These are phyloP conservation scores for Backusella mclennaniae DNA, from an alignment of 192 early-diverging fungal species.

Conservation along the genomic window DNA sequence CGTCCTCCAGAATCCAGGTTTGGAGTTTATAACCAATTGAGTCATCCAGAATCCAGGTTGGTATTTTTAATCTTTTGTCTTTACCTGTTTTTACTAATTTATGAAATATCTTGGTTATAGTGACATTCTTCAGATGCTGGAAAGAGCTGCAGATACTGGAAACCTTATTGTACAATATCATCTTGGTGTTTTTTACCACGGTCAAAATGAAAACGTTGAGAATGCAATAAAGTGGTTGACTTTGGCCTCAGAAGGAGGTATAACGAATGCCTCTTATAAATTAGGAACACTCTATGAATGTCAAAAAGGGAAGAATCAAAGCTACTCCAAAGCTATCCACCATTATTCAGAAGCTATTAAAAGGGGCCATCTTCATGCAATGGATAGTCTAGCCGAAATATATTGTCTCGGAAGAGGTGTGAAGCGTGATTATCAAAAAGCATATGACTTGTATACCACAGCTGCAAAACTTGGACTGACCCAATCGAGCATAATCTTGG, in stretches of 20 bases:
- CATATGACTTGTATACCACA: neutral
- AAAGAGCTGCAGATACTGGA: neutral
- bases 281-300: neutral
- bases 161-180: neutral
- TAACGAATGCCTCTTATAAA: neutral
- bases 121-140: neutral
- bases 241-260: neutral
- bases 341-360: neutral
- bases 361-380: neutral
- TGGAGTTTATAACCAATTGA: too few species aligned
- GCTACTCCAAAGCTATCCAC: neutral
- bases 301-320: neutral
- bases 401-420: neutral
- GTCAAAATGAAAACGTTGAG: too few species aligned
- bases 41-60: neutral
- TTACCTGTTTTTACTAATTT: neutral
- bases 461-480: neutral
- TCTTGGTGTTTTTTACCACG: neutral
- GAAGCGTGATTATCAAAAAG: neutral
- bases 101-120: neutral
- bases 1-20: neutral
- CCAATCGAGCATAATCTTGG: neutral
- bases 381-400: neutral
- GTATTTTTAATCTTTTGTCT: neutral
- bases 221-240: neutral